Evolutionary conservation across 495 filamentous ascomycete genomes (phyloP).

Genomic region (Darksidea phi): DNA sequence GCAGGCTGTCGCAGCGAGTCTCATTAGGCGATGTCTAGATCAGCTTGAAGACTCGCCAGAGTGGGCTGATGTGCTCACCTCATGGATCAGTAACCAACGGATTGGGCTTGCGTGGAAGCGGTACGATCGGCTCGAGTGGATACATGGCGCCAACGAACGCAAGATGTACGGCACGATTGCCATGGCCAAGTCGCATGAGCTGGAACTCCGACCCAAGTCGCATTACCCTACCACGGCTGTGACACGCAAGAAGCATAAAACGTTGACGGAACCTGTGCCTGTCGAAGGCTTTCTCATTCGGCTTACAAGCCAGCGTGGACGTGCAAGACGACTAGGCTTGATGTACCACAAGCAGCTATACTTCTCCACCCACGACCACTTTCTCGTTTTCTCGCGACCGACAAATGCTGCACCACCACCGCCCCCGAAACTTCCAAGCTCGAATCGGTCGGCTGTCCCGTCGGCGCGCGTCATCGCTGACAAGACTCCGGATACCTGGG

Average conservation of each 20-base stretch:
- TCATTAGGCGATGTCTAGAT: constrained; percentile 59
- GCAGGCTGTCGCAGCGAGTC: constrained; percentile 53
- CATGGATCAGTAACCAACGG: constrained; percentile 60
- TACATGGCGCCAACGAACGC: constrained; percentile 66
- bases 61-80: constrained; percentile 61
- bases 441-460: constrained; percentile 51
- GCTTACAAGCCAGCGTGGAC: constrained; percentile 64
- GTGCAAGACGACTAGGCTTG: constrained; percentile 58
- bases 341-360: constrained; percentile 72
- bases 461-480: constrained; percentile 57
- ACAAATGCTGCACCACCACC: constrained; percentile 64
- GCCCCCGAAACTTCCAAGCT: constrained; percentile 56
- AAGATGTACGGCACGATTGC: constrained; percentile 74
- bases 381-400: constrained; percentile 64
- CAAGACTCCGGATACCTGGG: constrained; percentile 61
- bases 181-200: constrained; percentile 71
- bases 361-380: constrained; percentile 68
- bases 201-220: constrained; percentile 68
- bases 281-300: constrained; percentile 72
- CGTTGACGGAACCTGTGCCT: constrained; percentile 59
- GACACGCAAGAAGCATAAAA: constrained; percentile 41
- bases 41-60: constrained; percentile 59
- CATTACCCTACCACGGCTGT: constrained; percentile 63
- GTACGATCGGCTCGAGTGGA: constrained; percentile 74
- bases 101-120: constrained; percentile 76